Percentiles rank a stretch among this genome's conserved stretches.
These are phyloP conservation scores for Acer yangbiense DNA, from an alignment of 345 rosid genomes.

Conservation along the genomic window DNA sequence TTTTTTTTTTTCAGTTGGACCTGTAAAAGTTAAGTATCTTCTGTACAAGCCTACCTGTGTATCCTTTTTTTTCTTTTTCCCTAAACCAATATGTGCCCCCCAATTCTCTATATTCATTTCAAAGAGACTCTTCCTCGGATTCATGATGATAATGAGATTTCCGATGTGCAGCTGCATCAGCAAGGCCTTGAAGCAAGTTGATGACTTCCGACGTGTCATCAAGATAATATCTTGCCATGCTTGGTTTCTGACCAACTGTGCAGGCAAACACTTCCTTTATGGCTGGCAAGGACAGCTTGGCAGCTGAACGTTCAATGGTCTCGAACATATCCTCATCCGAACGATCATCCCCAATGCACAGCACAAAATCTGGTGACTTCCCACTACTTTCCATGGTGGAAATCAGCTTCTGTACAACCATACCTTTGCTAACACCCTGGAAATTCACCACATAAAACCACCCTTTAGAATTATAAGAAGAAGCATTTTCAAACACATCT, in stretches of 20 bases:
- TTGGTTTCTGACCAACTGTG: constrained; percentile 87
- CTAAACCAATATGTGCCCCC: not conserved
- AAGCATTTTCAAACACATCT: not conserved
- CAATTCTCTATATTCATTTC: constrained; percentile 1
- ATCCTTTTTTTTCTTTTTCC: not conserved
- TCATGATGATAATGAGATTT: constrained; percentile 5
- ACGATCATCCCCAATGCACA: constrained; percentile 82
- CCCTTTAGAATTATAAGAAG: not conserved
- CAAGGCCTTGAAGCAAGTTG: constrained; percentile 58
- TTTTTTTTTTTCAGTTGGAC: not conserved
- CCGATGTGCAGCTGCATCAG: constrained; percentile 34
- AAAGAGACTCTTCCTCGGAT: not conserved
- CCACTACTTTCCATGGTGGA: constrained; percentile 51
- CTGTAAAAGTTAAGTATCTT: constrained; percentile 11
- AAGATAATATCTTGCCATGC: constrained; percentile 82
- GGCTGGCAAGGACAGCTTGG: constrained; percentile 45
- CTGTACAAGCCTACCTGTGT: constrained; percentile 21
- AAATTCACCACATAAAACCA: constrained; percentile 17
- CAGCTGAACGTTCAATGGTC: constrained; percentile 41
- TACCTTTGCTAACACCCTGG: constrained; percentile 83
- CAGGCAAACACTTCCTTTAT: constrained; percentile 66
- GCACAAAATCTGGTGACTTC: constrained; percentile 63
- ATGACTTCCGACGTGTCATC: constrained; percentile 68
- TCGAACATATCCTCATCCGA: constrained; percentile 93
- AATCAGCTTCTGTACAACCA: constrained; percentile 60